Base-by-base conservation (phyloP, 169 alveolate species). In the Perkinsus olseni region DNA sequence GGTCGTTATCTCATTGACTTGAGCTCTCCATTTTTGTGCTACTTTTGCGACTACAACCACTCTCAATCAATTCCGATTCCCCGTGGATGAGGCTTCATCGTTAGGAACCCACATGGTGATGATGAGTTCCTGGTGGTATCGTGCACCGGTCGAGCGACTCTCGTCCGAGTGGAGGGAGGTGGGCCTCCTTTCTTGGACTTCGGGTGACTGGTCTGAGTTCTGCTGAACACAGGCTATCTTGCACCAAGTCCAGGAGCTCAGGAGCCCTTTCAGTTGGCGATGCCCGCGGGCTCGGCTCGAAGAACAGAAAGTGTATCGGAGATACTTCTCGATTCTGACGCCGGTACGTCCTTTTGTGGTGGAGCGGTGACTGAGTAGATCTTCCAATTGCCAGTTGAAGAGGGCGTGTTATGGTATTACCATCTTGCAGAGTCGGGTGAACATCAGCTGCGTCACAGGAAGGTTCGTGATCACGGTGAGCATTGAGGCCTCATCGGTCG, bases 1-100 rank as follows among this genome's bases (percentile, higher is more conserved):
- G n/a, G n/a, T n/a, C n/a, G n/a, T n/a, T n/a, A n/a, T n/a, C n/a
- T n/a, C n/a, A n/a, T n/a, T n/a, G n/a, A n/a, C n/a, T n/a, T n/a
- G n/a, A n/a, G n/a, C n/a, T n/a, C n/a, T n/a, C n/a, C n/a, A n/a
- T n/a, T n/a, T n/a, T n/a, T n/a, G n/a, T n/a, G n/a, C n/a, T n/a
- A n/a, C n/a, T n/a, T n/a, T n/a, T n/a, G n/a, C n/a, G n/a, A n/a
- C n/a, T n/a, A n/a, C n/a, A n/a, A n/a, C n/a, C n/a, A n/a, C n/a
- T n/a, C n/a, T n/a, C n/a, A n/a, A n/a, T 31, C 95, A 40, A 39
- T 62, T 92, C n/a, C 28, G 91, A 13, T 45, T 94, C 28, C 91
- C 92, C 91, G 94, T 40, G 37, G 50, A 48, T 93, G 24, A 74
- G 92, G 39, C 92, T 95, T 94, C 95, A 94, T 51, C 92, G 95